These are phyloP conservation scores for Sugiyamaella valdiviana DNA, from an alignment of 805 yeast genomes.

Conservation along the genomic window DNA sequence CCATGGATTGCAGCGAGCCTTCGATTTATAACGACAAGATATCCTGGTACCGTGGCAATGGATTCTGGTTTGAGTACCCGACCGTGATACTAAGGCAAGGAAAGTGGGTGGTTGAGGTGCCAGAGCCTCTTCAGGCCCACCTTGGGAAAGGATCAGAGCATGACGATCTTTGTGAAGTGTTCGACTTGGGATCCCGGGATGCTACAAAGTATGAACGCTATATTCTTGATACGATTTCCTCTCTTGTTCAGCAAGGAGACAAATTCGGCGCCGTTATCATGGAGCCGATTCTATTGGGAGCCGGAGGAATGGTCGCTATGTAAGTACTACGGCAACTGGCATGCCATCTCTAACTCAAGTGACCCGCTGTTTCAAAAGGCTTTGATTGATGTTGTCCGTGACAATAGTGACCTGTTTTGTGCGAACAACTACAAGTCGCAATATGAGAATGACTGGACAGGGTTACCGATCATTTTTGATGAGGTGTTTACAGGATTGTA, in stretches of 20 bases:
- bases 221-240: slow-evolving; percentile 11
- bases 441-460: slow-evolving; percentile 16
- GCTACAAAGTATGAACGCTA: slow-evolving; percentile 10
- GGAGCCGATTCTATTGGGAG: slow-evolving; percentile 25
- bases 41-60: slow-evolving; percentile 23
- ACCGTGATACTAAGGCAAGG: slow-evolving; percentile 19
- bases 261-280: slow-evolving; percentile 25
- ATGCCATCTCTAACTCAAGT: neutral
- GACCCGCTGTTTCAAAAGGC: slow-evolving; percentile 23
- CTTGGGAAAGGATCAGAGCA: slow-evolving; percentile 10
- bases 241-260: slow-evolving; percentile 11
- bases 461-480: slow-evolving; percentile 24
- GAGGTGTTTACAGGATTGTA: slow-evolving; percentile 27
- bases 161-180: slow-evolving; percentile 12
- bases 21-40: slow-evolving; percentile 22
- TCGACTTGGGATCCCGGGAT: slow-evolving; percentile 13
- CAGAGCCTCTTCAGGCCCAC: slow-evolving; percentile 9
- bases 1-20: slow-evolving; percentile 25
- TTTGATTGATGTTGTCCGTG: slow-evolving; percentile 20
- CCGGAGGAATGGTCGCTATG: slow-evolving; percentile 25
- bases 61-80: slow-evolving; percentile 25
- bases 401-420: slow-evolving; percentile 11
- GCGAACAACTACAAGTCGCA: neutral
- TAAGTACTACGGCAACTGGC: slow-evolving; percentile 1
- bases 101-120: slow-evolving; percentile 18